Base-by-base conservation (phyloP, 768 basidiomycete species). In the Pluteus cervinus region DNA sequence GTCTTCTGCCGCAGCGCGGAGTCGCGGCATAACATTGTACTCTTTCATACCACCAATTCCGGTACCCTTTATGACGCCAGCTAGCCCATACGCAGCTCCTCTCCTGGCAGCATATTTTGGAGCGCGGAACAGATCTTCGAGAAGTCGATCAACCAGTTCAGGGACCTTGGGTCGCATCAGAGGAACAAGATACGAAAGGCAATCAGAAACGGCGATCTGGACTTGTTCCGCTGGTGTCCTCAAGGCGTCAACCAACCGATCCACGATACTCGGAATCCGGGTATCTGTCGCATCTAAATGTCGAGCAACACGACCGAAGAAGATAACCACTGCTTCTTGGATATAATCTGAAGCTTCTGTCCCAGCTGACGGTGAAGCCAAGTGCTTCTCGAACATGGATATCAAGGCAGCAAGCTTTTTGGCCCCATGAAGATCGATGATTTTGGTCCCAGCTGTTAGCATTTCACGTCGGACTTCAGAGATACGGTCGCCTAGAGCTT, bases 71-170 rank as follows among this genome's bases (percentile, higher is more conserved):
- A 97, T 71, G 29, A 89, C 76, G 18, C 96, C 96, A 2, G 94
- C 91, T 14, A 99, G 63, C 28, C 94, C 96, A 57, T 97, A 98
- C 1, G 94, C 93, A 1, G 94, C 93, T 22, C 96, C 96, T n/a
- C 94, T 77, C n/a, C 96, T 77, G 35, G 77, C 73, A 7, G 89
- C 94, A 53, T 99, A 98, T 56, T 92, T 97, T 6, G 77, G 66
- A 4, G 79, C 81, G 33, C 77, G 70, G 42, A 86, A 79, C 12
- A 97, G 69, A 23, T 90, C 82, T 8, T 77, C 69, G 48, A 92
- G 75, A 3, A 99, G 69, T 39, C 69, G 64, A 34, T 89, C 86
- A 30, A 91, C 73, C n/a, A 99, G 66, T 15, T 60, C 54, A 2
- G 72, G 63, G 11, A 82, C 69, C 17, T 72, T 71, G 6, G 73